phyloP scores from a whole-genome alignment of 441 rosid genomes.

The Melastoma candidum region DNA sequence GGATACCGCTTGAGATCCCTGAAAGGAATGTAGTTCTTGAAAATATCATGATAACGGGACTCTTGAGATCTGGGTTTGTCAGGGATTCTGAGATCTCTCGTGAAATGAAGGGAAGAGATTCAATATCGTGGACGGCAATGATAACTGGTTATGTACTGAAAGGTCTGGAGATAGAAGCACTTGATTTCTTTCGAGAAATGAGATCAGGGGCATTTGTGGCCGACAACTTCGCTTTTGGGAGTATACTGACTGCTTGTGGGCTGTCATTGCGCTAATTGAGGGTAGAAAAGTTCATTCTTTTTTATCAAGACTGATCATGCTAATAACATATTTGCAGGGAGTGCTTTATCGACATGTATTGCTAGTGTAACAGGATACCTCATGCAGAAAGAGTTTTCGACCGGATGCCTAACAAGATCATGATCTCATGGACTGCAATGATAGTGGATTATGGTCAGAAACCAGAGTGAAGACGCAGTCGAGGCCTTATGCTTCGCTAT shows the following conservation, averaged over 20 bases:
- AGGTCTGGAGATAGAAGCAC: slow-evolving; percentile 53
- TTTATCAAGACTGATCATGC: slow-evolving; percentile 43
- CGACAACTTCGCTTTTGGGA: slow-evolving; percentile 89
- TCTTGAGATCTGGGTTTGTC: slow-evolving; percentile 57
- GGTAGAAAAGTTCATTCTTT: slow-evolving; percentile 74
- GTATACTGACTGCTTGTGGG: slow-evolving; percentile 76
- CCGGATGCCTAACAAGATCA: slow-evolving; percentile 61
- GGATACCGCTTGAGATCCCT: slow-evolving; percentile 25
- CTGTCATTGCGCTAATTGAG: slow-evolving; percentile 39
- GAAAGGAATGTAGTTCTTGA: slow-evolving; percentile 57
- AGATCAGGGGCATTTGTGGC: slow-evolving; percentile 42
- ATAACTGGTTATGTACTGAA: slow-evolving; percentile 70
- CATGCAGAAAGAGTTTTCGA: slow-evolving; percentile 61
- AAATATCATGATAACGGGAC: slow-evolving; percentile 68
- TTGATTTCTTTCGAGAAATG: slow-evolving; percentile 59
- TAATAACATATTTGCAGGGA: slow-evolving; percentile 64
- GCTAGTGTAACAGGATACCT: slow-evolving; percentile 51
- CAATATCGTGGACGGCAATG: slow-evolving; percentile 84
- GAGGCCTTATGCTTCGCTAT: slow-evolving; percentile 58
- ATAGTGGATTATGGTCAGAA: slow-evolving; percentile 90
- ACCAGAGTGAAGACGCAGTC: slow-evolving; percentile 73
- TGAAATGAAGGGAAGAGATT: slow-evolving; percentile 63
- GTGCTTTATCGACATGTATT: slow-evolving; percentile 95
- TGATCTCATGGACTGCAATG: slow-evolving; percentile 95
- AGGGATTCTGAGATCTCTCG: slow-evolving; percentile 45